A percentile compares a stretch with the other conserved stretches of the same genome.
Evolutionary conservation across 768 basidiomycete genomes (phyloP).

Genomic region (Pisolithus albus): DNA sequence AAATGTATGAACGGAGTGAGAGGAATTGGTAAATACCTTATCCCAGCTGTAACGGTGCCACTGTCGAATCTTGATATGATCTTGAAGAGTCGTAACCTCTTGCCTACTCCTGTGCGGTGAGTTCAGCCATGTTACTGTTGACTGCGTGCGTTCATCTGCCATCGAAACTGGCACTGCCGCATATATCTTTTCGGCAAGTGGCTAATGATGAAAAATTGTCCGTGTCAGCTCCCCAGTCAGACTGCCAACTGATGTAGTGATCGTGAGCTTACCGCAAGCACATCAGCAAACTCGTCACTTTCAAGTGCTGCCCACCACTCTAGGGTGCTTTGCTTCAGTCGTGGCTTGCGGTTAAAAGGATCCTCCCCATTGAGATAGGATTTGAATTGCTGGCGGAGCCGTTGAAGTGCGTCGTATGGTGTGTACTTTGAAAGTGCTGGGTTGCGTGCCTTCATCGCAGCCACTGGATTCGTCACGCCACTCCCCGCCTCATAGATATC

Average conservation of each 20-base stretch:
- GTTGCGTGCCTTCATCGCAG: neutral
- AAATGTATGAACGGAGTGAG: too few species aligned
- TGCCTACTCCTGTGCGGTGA: neutral
- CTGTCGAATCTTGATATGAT: neutral
- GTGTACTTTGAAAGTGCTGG: neutral
- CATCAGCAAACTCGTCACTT: conserved; percentile 1
- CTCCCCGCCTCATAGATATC: too few species aligned
- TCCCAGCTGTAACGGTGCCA: neutral
- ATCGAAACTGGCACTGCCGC: too few species aligned
- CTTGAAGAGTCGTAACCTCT: neutral
- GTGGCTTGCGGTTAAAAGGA: conserved; percentile 1
- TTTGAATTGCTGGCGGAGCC: conserved; percentile 1
- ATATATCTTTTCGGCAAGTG: too few species aligned
- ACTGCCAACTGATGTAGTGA: too few species aligned
- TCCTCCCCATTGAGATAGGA: neutral
- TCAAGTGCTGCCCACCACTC: conserved; percentile 3
- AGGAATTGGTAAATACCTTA: neutral
- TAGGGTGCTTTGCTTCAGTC: neutral
- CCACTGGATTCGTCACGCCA: neutral
- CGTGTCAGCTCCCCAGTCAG: too few species aligned
- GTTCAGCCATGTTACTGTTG: conserved; percentile 9
- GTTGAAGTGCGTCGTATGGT: neutral
- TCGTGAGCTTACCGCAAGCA: neutral
- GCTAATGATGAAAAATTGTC: too few species aligned
- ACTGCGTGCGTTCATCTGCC: conserved; percentile 1